Percentiles rank a stretch among this genome's conserved stretches.
Evolutionary conservation across 1,284 basidiomycete species (phyloP).

Genomic region (Cystobasidium pallidum): DNA sequence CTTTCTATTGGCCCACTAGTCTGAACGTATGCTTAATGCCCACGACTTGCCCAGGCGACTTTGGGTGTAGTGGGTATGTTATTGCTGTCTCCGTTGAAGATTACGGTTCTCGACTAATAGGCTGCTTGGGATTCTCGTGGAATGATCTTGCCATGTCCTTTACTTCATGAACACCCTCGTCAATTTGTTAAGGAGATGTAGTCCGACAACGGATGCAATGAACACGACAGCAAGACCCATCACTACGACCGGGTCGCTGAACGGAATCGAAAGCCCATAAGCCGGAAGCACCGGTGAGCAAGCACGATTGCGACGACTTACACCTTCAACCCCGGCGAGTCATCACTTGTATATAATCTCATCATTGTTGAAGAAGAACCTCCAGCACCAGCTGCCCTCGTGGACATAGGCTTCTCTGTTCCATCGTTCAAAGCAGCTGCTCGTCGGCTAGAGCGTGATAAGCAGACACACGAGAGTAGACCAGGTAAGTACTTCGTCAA

Average conservation of each 20-base stretch:
- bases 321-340: constrained; percentile 95
- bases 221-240: constrained; percentile 95
- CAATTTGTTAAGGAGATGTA: constrained; percentile 95
- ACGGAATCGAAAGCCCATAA: too few relatives aligned
- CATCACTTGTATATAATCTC: constrained; percentile 91
- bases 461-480: background rate
- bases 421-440: constrained; percentile 48
- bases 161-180: constrained; percentile 87
- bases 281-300: background rate
- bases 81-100: background rate
- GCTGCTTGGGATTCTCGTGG: background rate
- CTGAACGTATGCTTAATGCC: background rate
- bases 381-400: constrained; percentile 90
- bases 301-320: constrained; percentile 61
- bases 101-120: background rate
- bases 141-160: background rate
- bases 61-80: background rate
- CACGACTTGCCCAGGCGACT: background rate
- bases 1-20: background rate
- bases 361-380: constrained; percentile 98
- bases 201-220: constrained; percentile 98
- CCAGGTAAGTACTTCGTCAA: too few relatives aligned
- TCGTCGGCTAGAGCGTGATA: constrained; percentile 45
- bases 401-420: constrained; percentile 75
- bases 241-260: constrained; percentile 95